These are phyloP conservation scores for Tulasnella calospora DNA, from an alignment of 768 basidiomycete genomes.

Conservation along the genomic window DNA sequence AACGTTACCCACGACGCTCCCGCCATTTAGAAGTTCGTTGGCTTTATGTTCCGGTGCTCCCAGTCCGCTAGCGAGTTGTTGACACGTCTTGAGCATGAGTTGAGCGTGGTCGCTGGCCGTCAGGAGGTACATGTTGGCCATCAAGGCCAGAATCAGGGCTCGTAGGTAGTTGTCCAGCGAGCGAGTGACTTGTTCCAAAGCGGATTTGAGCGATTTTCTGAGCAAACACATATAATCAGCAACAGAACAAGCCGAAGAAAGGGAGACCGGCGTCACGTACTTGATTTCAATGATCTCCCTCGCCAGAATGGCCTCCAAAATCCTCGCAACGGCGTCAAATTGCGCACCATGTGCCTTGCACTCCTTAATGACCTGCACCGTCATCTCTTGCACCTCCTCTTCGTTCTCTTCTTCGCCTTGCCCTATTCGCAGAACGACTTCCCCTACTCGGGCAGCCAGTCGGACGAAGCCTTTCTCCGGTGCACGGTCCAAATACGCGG, in stretches of 20 bases:
- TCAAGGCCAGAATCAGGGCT: conserved; percentile 61
- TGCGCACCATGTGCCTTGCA: conserved; percentile 42
- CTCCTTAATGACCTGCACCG: conserved; percentile 41
- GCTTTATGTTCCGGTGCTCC: conserved; percentile 41
- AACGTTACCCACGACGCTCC: conserved; percentile 49
- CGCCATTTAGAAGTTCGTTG: conserved; percentile 10
- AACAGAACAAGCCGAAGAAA: conserved; percentile 20
- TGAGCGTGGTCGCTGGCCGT: conserved; percentile 66
- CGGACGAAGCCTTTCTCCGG: conserved; percentile 39
- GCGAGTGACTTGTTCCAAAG: conserved; percentile 52
- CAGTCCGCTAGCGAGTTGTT: conserved; percentile 65
- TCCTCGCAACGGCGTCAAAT: conserved; percentile 20
- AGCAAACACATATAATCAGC: not conserved
- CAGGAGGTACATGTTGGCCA: conserved; percentile 65
- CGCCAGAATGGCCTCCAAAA: conserved; percentile 26
- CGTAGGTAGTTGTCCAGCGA: conserved; percentile 70
- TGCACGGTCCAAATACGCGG: conserved; percentile 47
- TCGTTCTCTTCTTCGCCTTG: conserved; percentile 13
- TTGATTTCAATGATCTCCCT: conserved; percentile 59
- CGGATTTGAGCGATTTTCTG: conserved; percentile 56
- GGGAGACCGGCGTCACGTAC: conserved; percentile 36
- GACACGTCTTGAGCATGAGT: conserved; percentile 60
- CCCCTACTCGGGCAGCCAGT: conserved; percentile 50
- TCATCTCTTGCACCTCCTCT: conserved; percentile 25
- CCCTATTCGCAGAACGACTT: conserved; percentile 50